Percentiles rank a stretch among this genome's conserved stretches.
Conservation (phyloP, 73 alveolate genomes). For the Loxodes magnus region DNA sequence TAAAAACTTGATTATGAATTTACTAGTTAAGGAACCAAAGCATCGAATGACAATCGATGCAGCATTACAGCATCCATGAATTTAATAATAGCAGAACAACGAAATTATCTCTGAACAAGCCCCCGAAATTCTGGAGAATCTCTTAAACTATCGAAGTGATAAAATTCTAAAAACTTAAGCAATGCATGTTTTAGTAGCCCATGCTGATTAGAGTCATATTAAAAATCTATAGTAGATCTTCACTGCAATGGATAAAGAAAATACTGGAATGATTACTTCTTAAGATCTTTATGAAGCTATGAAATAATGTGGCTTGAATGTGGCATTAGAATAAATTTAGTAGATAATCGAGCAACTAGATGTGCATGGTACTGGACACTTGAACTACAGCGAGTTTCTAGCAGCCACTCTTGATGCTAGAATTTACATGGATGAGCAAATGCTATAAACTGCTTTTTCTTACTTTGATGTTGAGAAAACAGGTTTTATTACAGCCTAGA, state of each 20-base stretch:
- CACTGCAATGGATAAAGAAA: neutral
- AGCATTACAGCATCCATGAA: constrained; percentile 57
- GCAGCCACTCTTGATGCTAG: neutral
- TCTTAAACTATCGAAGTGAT: neutral
- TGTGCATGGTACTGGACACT: neutral
- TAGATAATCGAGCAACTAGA: neutral
- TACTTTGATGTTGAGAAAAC: neutral
- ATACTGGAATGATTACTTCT: neutral
- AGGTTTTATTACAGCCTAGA: constrained; percentile 1
- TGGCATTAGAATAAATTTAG: neutral
- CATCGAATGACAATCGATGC: constrained; percentile 34
- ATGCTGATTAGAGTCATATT: neutral
- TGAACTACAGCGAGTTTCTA: neutral
- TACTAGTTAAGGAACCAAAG: constrained; percentile 37
- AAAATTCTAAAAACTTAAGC: neutral
- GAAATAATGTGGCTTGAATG: neutral
- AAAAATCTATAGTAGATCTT: neutral
- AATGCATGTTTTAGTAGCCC: neutral
- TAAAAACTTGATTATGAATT: constrained; percentile 42
- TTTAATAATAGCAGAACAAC: neutral
- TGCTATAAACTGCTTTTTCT: neutral
- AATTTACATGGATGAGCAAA: neutral
- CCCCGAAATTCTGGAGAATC: neutral
- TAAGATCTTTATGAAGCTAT: neutral
- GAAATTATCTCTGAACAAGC: neutral